Evolutionary conservation across 192 early-diverging fungal species (phyloP).

Genomic region (Entomortierella beljakovae): DNA sequence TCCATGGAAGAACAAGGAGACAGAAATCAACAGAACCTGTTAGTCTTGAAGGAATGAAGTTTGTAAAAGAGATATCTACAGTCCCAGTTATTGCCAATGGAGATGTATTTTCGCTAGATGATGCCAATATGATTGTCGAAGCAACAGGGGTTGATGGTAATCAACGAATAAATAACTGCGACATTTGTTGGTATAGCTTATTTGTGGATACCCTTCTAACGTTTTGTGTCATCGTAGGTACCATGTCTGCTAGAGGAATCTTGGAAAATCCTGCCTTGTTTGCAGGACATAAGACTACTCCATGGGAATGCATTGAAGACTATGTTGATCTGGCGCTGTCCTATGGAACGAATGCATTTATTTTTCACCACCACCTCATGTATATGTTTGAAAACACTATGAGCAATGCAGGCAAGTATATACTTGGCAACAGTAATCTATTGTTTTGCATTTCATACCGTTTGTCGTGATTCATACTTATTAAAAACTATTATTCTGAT

Average conservation of each 20-base stretch:
- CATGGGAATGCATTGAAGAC: slow-evolving; percentile 81
- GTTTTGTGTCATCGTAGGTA: slow-evolving; percentile 50
- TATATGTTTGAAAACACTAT: slow-evolving; percentile 92
- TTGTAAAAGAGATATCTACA: slow-evolving; percentile 81
- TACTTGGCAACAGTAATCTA: neutral
- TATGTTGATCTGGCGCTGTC: slow-evolving; percentile 76
- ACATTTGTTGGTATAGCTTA: no score
- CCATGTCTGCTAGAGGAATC: slow-evolving; percentile 94
- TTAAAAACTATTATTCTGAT: neutral
- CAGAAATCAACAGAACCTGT: slow-evolving; percentile 87
- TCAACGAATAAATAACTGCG: no score
- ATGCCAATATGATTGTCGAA: slow-evolving; percentile 81
- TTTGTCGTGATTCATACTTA: neutral
- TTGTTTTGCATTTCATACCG: neutral
- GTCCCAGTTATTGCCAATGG: slow-evolving; percentile 95
- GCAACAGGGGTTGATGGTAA: slow-evolving; percentile 83
- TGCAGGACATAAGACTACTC: slow-evolving; percentile 82
- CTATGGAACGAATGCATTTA: slow-evolving; percentile 86
- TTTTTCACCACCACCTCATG: slow-evolving; percentile 96
- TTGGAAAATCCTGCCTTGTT: slow-evolving; percentile 95
- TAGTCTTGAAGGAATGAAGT: slow-evolving; percentile 81
- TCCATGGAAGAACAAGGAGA: slow-evolving; percentile 89
- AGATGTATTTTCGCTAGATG: slow-evolving; percentile 77
- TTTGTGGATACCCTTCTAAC: slow-evolving; percentile 4
- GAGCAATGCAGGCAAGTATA: slow-evolving; percentile 65